Evolutionary conservation across 176 grass and related monocot species (phyloP).

Genomic region (Dactylis glomerata): DNA sequence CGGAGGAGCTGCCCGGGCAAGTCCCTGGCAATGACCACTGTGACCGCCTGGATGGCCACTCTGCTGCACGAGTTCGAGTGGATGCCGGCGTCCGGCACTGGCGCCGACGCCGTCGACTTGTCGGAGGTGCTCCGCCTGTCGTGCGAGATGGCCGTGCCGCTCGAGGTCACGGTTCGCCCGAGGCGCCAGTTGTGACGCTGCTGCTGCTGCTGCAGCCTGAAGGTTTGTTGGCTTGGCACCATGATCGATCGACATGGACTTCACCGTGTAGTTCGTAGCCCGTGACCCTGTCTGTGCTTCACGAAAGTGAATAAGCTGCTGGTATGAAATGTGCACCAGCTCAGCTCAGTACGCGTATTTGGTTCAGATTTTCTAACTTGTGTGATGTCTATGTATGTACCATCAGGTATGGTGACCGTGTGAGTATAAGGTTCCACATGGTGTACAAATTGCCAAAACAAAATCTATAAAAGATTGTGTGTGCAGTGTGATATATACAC

Average conservation of each 20-base stretch:
- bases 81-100: conserved; percentile 25
- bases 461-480: conserved; percentile 36
- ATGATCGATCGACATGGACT: neutral
- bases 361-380: conserved; percentile 8
- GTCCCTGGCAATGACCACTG: conserved; percentile 60
- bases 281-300: conserved; percentile 3
- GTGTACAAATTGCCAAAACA: conserved; percentile 29
- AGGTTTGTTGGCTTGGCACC: neutral
- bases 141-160: conserved; percentile 78
- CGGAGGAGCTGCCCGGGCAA: conserved; percentile 80
- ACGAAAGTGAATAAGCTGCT: conserved; percentile 37
- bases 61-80: conserved; percentile 76
- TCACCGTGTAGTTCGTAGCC: conserved; percentile 19
- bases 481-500: neutral
- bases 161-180: conserved; percentile 48
- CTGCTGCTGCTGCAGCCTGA: neutral
- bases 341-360: neutral
- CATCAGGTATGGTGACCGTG: neutral
- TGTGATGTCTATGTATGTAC: neutral
- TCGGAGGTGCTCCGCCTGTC: conserved; percentile 79
- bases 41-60: conserved; percentile 67
- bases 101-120: conserved; percentile 37
- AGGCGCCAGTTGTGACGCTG: conserved; percentile 26
- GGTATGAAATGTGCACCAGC: conserved; percentile 12
- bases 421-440: neutral